A percentile compares a stretch with the other conserved stretches of the same genome.
phyloP scores from a whole-genome alignment of 805 yeast genomes.

The Candida easanensis region DNA sequence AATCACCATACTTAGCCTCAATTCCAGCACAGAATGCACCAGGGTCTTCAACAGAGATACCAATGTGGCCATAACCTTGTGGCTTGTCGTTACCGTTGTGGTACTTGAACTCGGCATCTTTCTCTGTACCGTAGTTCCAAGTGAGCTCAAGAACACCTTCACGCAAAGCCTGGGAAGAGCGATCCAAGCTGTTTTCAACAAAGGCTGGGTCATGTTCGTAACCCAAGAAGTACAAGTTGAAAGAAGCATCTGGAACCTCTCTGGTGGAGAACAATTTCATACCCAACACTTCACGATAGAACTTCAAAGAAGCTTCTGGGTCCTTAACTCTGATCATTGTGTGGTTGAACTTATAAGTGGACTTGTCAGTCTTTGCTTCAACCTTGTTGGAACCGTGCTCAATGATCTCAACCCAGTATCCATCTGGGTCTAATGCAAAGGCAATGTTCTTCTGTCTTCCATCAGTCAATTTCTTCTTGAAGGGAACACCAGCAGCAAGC shows the following conservation, averaged over 20 bases:
- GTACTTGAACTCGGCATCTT: slow-evolving; percentile 68
- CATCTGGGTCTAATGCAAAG: slow-evolving; percentile 92
- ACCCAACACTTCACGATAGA: slow-evolving; percentile 79
- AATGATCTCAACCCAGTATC: slow-evolving; percentile 93
- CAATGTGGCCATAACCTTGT: slow-evolving; percentile 86
- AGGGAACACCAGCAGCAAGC: slow-evolving; percentile 59
- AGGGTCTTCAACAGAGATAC: slow-evolving; percentile 67
- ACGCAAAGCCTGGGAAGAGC: slow-evolving; percentile 36
- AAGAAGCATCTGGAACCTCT: slow-evolving; percentile 66
- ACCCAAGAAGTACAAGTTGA: slow-evolving; percentile 84
- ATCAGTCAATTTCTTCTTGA: slow-evolving; percentile 80
- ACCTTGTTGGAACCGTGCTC: slow-evolving; percentile 47
- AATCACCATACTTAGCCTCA: slow-evolving; percentile 42
- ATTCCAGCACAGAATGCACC: slow-evolving; percentile 50
- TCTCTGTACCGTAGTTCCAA: slow-evolving; percentile 94
- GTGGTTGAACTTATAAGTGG: slow-evolving; percentile 60
- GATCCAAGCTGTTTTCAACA: slow-evolving; percentile 40
- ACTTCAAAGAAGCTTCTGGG: slow-evolving; percentile 68
- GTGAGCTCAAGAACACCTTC: slow-evolving; percentile 86
- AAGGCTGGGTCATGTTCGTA: slow-evolving; percentile 49
- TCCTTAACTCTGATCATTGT: slow-evolving; percentile 92
- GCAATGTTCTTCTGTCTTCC: slow-evolving; percentile 95
- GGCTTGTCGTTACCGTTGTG: slow-evolving; percentile 80
- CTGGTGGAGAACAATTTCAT: slow-evolving; percentile 63
- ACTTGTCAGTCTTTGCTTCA: slow-evolving; percentile 37